Conservation (phyloP, 2,329 filamentous ascomycete species). For the Seiridium unicorne region DNA sequence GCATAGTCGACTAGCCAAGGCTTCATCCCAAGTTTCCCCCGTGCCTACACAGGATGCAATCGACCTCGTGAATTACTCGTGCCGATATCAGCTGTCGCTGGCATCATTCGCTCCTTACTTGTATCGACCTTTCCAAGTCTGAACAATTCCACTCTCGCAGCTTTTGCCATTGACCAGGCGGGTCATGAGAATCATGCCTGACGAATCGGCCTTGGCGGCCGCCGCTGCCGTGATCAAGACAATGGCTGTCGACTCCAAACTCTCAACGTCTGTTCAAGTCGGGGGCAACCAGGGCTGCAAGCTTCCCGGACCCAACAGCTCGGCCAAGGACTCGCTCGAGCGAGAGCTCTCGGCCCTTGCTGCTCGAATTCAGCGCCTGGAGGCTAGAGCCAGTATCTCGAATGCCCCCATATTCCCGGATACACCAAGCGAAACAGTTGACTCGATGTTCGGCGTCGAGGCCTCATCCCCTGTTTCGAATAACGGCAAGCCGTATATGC, state of each 20-base stretch:
- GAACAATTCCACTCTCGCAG: not conserved
- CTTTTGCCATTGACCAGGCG: not conserved
- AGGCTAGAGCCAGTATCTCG: slow-evolving; percentile 68
- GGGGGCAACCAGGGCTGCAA: slow-evolving; percentile 53
- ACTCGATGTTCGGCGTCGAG: slow-evolving; percentile 62
- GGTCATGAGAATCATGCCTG: slow-evolving; percentile 38
- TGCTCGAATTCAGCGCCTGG: slow-evolving; percentile 76
- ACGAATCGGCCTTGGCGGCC: slow-evolving; percentile 54
- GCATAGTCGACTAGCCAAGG: not conserved
- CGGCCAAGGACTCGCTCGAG: slow-evolving; percentile 78
- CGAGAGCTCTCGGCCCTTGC: slow-evolving; percentile 78
- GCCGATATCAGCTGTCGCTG: slow-evolving; percentile 8
- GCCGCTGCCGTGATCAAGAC: slow-evolving; percentile 53
- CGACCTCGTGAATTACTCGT: slow-evolving; percentile 1
- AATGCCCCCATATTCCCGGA: slow-evolving; percentile 66
- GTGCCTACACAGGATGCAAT: slow-evolving; percentile 2
- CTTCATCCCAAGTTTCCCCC: not conserved
- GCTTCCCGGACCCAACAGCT: slow-evolving; percentile 73
- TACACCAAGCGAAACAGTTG: slow-evolving; percentile 74
- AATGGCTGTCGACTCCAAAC: slow-evolving; percentile 44
- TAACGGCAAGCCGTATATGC: slow-evolving; percentile 38
- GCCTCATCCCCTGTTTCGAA: slow-evolving; percentile 41
- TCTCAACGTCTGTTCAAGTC: slow-evolving; percentile 35
- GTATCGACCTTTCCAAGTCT: not conserved
- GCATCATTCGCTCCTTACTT: slow-evolving; percentile 9